Conservation (phyloP, 768 basidiomycete species). For the Gymnopilus junonius region DNA sequence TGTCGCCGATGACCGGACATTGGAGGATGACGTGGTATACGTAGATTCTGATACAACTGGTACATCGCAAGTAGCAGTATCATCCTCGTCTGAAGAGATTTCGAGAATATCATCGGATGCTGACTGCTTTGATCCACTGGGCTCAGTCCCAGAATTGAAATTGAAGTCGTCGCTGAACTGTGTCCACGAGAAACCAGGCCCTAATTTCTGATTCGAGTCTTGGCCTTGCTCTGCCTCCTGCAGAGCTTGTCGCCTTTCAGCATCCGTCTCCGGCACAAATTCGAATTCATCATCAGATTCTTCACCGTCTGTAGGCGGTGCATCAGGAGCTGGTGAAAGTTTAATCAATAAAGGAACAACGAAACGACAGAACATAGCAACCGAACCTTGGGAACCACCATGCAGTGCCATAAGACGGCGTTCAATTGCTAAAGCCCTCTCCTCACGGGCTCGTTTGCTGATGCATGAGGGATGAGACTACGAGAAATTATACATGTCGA, state of each 20-base stretch:
- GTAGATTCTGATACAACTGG: constrained; percentile 39
- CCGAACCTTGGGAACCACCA: not conserved
- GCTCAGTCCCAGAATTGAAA: constrained; percentile 29
- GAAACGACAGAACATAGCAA: not conserved
- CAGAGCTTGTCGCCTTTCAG: constrained; percentile 55
- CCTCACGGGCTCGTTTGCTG: constrained; percentile 82
- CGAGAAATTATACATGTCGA: not conserved
- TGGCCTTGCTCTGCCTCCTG: constrained; percentile 48
- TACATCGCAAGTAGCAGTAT: constrained; percentile 24
- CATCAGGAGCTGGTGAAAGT: not conserved
- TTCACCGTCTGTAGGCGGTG: constrained; percentile 22
- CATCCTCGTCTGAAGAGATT: constrained; percentile 26
- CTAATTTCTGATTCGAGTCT: constrained; percentile 46
- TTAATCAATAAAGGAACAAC: not conserved
- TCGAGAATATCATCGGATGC: constrained; percentile 16
- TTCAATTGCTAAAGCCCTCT: constrained; percentile 78
- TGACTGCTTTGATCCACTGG: constrained; percentile 8
- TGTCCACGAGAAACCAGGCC: constrained; percentile 40
- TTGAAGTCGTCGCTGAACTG: constrained; percentile 58
- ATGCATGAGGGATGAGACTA: not conserved
- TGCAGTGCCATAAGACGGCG: constrained; percentile 53
- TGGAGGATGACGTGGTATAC: constrained; percentile 21
- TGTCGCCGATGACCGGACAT: not conserved
- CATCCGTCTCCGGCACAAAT: constrained; percentile 44
- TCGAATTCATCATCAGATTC: constrained; percentile 42